Evolutionary conservation across 2,329 filamentous ascomycete genomes (phyloP).

Genomic region (Orbilia oligospora): DNA sequence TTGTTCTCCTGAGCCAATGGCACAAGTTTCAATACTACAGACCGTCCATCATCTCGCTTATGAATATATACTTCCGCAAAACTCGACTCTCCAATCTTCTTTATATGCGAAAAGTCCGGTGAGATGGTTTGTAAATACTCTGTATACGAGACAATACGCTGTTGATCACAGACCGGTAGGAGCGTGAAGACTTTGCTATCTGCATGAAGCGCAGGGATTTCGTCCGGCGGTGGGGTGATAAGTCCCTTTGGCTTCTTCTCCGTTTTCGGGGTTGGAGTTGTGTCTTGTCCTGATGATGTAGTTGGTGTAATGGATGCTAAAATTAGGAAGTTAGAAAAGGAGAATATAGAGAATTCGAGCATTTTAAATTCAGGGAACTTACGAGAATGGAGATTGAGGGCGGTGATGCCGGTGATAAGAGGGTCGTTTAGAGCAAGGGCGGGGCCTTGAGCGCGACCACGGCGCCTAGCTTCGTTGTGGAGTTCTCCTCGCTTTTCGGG

Average conservation of each 20-base stretch:
- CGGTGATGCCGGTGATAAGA: background rate
- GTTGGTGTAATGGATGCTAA: conserved; percentile 1
- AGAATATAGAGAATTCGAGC: background rate
- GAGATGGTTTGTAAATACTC: conserved; percentile 46
- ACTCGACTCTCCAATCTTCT: conserved; percentile 56
- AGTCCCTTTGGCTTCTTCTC: background rate
- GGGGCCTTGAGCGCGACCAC: conserved; percentile 23
- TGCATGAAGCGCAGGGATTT: conserved; percentile 12
- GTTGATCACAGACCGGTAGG: conserved; percentile 27
- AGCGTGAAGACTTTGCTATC: conserved; percentile 51
- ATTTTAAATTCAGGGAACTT: background rate
- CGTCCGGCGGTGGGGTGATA: background rate
- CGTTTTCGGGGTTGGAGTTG: background rate
- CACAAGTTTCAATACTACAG: conserved; percentile 41
- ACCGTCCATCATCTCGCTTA: conserved; percentile 35
- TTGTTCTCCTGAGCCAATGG: conserved; percentile 35
- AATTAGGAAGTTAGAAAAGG: background rate
- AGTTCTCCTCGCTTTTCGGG: conserved; percentile 45
- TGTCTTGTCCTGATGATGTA: background rate
- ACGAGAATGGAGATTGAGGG: conserved; percentile 28
- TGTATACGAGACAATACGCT: conserved; percentile 25
- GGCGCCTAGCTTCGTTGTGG: conserved; percentile 39
- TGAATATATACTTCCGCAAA: conserved; percentile 54
- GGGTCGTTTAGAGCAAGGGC: conserved; percentile 19
- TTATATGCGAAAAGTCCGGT: conserved; percentile 46